Conservation (phyloP, 345 rosid genomes). For the Mercurialis annua region DNA sequence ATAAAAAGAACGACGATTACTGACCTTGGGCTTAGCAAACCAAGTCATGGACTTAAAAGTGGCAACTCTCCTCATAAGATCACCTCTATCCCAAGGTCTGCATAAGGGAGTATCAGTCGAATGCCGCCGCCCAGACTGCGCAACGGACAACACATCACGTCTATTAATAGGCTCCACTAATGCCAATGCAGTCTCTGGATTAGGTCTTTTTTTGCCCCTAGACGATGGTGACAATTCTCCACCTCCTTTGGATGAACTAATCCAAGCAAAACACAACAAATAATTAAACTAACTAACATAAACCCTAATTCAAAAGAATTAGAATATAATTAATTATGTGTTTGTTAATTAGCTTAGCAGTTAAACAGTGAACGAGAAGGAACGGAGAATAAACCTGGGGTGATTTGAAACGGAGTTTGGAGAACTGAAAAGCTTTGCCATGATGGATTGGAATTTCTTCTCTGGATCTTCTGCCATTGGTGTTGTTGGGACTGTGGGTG, state of each 20-base stretch:
- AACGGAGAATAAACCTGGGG: constrained; percentile 40
- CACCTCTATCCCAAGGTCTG: constrained; percentile 91
- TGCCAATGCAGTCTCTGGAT: constrained; percentile 48
- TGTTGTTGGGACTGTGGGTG: too few species aligned
- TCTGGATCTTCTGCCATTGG: constrained; percentile 73
- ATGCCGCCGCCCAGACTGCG: constrained; percentile 28
- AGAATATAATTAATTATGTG: background rate
- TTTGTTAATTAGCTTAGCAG: background rate
- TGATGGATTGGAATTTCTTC: constrained; percentile 78
- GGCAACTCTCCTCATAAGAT: constrained; percentile 77
- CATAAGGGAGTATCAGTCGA: constrained; percentile 52
- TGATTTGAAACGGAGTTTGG: constrained; percentile 40
- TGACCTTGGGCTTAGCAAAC: constrained; percentile 91
- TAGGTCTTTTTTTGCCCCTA: constrained; percentile 57
- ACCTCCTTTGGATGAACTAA: background rate
- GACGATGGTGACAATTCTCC: constrained; percentile 11
- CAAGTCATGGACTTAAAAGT: constrained; percentile 97
- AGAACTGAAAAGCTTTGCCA: constrained; percentile 74
- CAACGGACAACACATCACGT: constrained; percentile 13
- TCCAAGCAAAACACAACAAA: background rate
- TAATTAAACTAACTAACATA: background rate
- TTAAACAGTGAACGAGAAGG: background rate
- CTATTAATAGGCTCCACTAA: constrained; percentile 43
- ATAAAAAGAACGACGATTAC: constrained; percentile 11
- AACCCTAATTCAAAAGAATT: background rate